Evolutionary conservation across 2,329 filamentous ascomycete genomes (phyloP), one percentile per base, ranked within the genome.

Genomic region (Incumbomyces delicatus): DNA sequence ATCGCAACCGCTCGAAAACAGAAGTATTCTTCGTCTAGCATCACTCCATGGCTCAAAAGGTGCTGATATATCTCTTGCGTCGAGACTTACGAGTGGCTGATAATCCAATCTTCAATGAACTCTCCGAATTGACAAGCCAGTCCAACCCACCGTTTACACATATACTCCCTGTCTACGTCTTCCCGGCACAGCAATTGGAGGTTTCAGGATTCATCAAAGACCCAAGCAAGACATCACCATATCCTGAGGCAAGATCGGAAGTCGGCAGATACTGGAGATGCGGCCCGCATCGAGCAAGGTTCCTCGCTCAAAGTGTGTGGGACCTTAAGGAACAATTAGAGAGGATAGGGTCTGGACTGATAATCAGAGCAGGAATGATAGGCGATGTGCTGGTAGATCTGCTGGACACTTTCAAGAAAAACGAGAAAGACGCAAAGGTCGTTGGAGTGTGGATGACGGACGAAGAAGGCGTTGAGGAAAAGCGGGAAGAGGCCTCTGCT

Each of bases 31-130:
- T 8, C 8, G 4, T 8, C 8, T 8, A 27, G 22, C 4, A 8
- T 27, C 4, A 27, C 8, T 27, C 8, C n/a, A 45, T 45, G 42
- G 16, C 64, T 14, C 61, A 55, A 4, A 67, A 65, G 36, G 70
- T 85, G 18, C 67, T 88, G 43, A 70, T 90, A 46, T 88, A 87
- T 59, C 62, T 89, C 17, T 63, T 89, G 31, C 78, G 85, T 37
- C 78, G 81, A 54, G 86, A 90, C 60, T 70, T 88, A 16, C 81
- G 86, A 50, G 70, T 85, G 20, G 71, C 76, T 22, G 85, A 90
- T 63, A 89, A 89, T 58, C 84, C 84, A 0, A 72, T 88, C 35
- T 73, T 90, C 16, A 72, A 86, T 58, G 69, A 73, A 49, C 63
- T 74, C 6, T 64, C 68, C 20, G 61, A 62, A n/a, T 52, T 73